Base-by-base conservation (phyloP, 164 flowering plant genomes). In the Nymphaea colorata region DNA sequence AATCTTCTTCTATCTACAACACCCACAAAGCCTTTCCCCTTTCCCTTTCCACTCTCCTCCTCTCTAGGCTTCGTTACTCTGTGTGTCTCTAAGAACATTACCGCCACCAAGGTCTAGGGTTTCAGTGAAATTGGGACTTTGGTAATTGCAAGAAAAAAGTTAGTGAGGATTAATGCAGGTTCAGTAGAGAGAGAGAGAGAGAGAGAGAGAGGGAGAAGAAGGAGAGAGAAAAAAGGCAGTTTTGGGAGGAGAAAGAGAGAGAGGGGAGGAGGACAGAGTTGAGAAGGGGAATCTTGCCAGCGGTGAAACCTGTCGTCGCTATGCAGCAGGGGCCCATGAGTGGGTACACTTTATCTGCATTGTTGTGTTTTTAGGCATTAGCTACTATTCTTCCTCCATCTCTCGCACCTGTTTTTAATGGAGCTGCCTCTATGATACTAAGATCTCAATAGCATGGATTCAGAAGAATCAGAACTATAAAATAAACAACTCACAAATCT, bases 231-330 rank as follows among this genome's bases (percentile, higher is more conserved):
- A 61, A 62, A 66, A 41, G 36, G 55, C 12, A 10, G 42, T 17
- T 12, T 61, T 61, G 71, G 68, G 53, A 36, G 55, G 36, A 61
- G 68, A 64, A 66, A 55, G 42, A 44, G 41, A 64, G 70, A 42
- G 36, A 67, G 43, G 45, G 57, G 63, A 70, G n/a, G 51, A 69
- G 64, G 57, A 60, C 41, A 64, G 51, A 64, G 44, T 65, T 66
- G 67, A 55, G 59, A 63, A 15, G 68, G n/a, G 72, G 72, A 73
- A 70, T 68, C 69, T 70, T 72, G 73, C 59, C 78, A 73, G 80
- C 77, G 43, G 47, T 51, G 64, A 67, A 68, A 65, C 65, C 36
- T 62, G 60, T 66, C 77, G 74, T 71, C 70, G 64, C 71, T 5
- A 71, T 62, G 72, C 62, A 65, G 72, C 41, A 66, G 72, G 60